Evolutionary conservation across 192 early-diverging fungal species (phyloP), one percentile per base, ranked within the genome.

Genomic region (Backusella westeae): DNA sequence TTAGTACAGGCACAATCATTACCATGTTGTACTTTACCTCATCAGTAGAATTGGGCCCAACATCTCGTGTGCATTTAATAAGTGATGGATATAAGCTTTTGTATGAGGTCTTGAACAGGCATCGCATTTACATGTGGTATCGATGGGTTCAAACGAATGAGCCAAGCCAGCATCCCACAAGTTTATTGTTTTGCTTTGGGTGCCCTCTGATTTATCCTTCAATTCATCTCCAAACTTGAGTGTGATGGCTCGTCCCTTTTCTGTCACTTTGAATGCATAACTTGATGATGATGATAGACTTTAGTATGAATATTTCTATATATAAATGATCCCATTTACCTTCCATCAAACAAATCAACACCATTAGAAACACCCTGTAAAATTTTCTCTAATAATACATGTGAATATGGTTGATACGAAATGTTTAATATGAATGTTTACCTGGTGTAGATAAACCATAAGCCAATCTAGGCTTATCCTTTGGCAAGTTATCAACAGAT

Each of bases 41-140:
- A 92, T 92, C 44, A 95, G 82, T 38, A 95, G 81, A 19, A 95
- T 91, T 0, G 87, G 87, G 19, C 87, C 93, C 52, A 95, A 83
- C 93, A 95, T 95, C 80, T 95, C 93, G 46, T 90, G 89, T 15
- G 92, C 85, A 42, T 81, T 85, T 59, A 93, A 75, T 68, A 95
- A 84, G 65, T 95, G 93, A 80, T 93, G 89, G 65, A 93, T 83
- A 75, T 93, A 95, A 8, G 92, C 88, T 49, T 91, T 87, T 36
- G 90, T 87, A 82, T 94, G 89, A 23, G 73, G 69, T 56, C 78
- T 82, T 56, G 80, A 83, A 75, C 93, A 94, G 21, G 91, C 82
- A 67, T 89, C 87, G 77, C 93, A 94, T 49, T 80, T 73, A 75
- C 93, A 94, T 10, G 78, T 86, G 5, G 75, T 68, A n/a, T 89